Conservation (phyloP, 2,329 filamentous ascomycete genomes). For the Epicoccum nigrum region DNA sequence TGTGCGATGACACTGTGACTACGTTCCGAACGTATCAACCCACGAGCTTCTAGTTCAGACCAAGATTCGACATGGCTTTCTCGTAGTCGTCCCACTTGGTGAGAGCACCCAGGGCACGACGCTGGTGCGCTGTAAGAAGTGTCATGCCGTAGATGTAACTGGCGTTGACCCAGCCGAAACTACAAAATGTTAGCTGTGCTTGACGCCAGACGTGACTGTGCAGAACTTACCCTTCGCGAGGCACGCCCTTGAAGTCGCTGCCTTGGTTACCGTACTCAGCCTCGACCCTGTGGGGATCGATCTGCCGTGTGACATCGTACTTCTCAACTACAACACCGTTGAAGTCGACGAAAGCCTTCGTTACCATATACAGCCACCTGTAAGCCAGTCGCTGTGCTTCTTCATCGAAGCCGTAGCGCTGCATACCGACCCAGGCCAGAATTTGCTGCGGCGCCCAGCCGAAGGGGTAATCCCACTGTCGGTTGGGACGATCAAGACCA, state of each 20-base stretch:
- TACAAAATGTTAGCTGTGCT: conserved; percentile 50
- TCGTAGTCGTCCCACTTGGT: conserved; percentile 86
- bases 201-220: not conserved
- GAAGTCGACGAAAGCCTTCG: conserved; percentile 97
- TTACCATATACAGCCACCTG: conserved; percentile 98
- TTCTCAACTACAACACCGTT: conserved; percentile 99
- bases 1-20: no score
- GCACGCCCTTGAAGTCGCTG: conserved; percentile 91
- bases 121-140: conserved; percentile 87
- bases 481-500: conserved; percentile 82
- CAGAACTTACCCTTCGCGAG: conserved; percentile 84
- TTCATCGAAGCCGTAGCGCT: conserved; percentile 88
- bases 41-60: conserved; percentile 24
- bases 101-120: conserved; percentile 83
- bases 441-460: conserved; percentile 99
- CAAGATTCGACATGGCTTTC: conserved; percentile 62
- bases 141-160: conserved; percentile 94
- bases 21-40: not conserved
- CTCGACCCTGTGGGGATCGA: conserved; percentile 91
- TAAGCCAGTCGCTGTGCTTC: conserved; percentile 90
- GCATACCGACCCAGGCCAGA: conserved; percentile 90
- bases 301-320: conserved; percentile 90
- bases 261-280: conserved; percentile 99
- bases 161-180: conserved; percentile 98
- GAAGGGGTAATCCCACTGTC: conserved; percentile 98